Conservation (phyloP, 495 filamentous ascomycete genomes). For the Penicillium lagena region DNA sequence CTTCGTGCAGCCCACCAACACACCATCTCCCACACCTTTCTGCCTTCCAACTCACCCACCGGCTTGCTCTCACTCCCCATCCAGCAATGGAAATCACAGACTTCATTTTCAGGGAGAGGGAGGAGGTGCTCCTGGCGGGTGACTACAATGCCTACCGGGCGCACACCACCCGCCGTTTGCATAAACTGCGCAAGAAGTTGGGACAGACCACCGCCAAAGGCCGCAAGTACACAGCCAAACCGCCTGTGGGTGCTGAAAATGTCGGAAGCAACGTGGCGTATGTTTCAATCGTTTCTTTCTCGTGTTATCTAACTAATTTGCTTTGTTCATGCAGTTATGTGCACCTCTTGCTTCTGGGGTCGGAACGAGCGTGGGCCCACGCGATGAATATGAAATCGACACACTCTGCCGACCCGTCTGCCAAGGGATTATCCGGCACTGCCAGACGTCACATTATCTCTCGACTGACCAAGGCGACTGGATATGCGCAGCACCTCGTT, state of each 20-base stretch:
- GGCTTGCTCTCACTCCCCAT: background rate
- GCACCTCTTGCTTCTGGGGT: conserved; percentile 70
- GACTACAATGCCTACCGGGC: conserved; percentile 82
- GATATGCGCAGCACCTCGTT: conserved; percentile 62
- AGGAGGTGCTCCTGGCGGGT: conserved; percentile 76
- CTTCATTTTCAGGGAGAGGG: conserved; percentile 67
- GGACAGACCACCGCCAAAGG: conserved; percentile 75
- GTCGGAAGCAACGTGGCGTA: conserved; percentile 74
- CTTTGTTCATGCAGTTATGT: conserved; percentile 55
- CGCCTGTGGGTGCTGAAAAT: conserved; percentile 67
- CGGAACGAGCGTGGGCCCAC: conserved; percentile 93
- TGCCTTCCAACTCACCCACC: background rate
- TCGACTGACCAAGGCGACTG: conserved; percentile 70
- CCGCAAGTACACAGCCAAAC: conserved; percentile 72
- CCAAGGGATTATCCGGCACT: conserved; percentile 68
- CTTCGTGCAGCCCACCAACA: conserved; percentile 18
- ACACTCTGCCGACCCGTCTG: conserved; percentile 65
- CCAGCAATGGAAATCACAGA: conserved; percentile 80
- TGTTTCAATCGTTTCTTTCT: conserved; percentile 10
- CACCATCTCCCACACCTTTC: conserved; percentile 10
- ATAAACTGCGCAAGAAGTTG: conserved; percentile 78
- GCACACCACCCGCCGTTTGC: conserved; percentile 74
- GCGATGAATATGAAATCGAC: conserved; percentile 89
- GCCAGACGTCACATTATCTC: conserved; percentile 84
- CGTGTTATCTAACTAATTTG: conserved; percentile 2